A percentile compares a stretch with the other conserved stretches of the same genome.
These are phyloP conservation scores for Ascochyta fabae DNA, from an alignment of 2,329 filamentous ascomycete species.

Conservation along the genomic window DNA sequence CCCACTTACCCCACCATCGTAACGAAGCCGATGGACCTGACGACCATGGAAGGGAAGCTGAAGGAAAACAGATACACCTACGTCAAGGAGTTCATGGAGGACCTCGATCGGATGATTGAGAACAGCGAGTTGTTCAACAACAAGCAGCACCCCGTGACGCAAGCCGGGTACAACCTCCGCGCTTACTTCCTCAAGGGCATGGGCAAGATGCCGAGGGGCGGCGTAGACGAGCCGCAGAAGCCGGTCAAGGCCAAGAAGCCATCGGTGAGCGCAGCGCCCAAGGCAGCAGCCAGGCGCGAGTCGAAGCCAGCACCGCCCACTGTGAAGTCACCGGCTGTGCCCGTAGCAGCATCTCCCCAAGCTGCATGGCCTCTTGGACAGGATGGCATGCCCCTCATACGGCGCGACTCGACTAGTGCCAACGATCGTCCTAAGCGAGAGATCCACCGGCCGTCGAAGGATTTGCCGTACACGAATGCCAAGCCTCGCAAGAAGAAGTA, in stretches of 20 bases:
- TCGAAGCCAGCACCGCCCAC: conserved; percentile 52
- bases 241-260: conserved; percentile 61
- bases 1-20: conserved; percentile 77
- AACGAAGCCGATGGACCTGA: conserved; percentile 81
- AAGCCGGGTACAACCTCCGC: conserved; percentile 67
- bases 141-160: conserved; percentile 73
- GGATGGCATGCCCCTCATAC: conserved; percentile 79
- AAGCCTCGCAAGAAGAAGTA: conserved; percentile 92
- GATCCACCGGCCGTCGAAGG: conserved; percentile 88
- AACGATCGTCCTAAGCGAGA: conserved; percentile 89
- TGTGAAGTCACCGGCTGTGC: conserved; percentile 54
- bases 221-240: conserved; percentile 60
- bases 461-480: conserved; percentile 82
- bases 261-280: conserved; percentile 35
- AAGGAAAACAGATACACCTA: conserved; percentile 72
- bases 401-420: conserved; percentile 79
- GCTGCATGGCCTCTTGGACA: conserved; percentile 76
- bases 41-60: conserved; percentile 80
- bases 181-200: conserved; percentile 67
- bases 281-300: conserved; percentile 54
- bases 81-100: conserved; percentile 74
- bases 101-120: conserved; percentile 77
- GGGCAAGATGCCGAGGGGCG: conserved; percentile 63
- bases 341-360: conserved; percentile 53
- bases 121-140: conserved; percentile 89